phyloP scores from a whole-genome alignment of 208 protist species.

The Trypanosoma rangeli region DNA sequence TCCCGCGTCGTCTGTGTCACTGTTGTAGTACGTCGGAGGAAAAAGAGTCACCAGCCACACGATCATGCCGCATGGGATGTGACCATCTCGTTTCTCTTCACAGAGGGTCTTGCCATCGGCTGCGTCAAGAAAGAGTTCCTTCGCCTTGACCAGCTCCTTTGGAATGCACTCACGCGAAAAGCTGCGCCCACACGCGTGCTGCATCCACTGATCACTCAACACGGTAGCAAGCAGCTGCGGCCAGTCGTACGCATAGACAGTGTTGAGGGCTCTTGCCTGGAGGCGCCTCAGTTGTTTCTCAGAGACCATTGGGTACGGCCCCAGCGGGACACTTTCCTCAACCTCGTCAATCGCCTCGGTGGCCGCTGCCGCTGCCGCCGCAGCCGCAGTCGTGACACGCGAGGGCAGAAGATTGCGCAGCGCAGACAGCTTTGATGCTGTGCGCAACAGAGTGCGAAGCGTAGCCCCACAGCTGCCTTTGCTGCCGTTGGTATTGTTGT shows the following conservation, averaged over 20 bases:
- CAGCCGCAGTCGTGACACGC: constrained; percentile 39
- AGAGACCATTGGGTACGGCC: constrained; percentile 76
- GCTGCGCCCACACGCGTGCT: constrained; percentile 35
- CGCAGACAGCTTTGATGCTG: constrained; percentile 28
- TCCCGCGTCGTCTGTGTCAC: constrained; percentile 25
- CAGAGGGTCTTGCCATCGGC: constrained; percentile 35
- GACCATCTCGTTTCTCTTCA: constrained; percentile 20
- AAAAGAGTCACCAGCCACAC: constrained; percentile 91
- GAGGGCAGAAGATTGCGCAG: constrained; percentile 27
- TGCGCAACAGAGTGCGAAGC: constrained; percentile 10
- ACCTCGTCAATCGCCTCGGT: neutral
- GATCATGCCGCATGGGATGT: constrained; percentile 91
- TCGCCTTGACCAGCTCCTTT: constrained; percentile 31
- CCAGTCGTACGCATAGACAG: constrained; percentile 97
- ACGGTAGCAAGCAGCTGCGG: constrained; percentile 87
- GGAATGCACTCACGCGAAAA: constrained; percentile 40
- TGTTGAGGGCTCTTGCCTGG: constrained; percentile 78
- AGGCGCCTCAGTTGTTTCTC: constrained; percentile 77
- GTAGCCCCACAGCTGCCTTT: neutral
- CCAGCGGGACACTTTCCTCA: constrained; percentile 30
- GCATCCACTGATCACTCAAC: constrained; percentile 79
- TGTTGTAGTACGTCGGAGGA: constrained; percentile 89
- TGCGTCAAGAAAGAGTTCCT: constrained; percentile 49
- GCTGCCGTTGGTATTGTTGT: constrained; percentile 2
- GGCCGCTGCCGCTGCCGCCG: constrained; percentile 28